phyloP scores from a whole-genome alignment of 2,329 filamentous ascomycete species.

The Cytospora paraplurivora region DNA sequence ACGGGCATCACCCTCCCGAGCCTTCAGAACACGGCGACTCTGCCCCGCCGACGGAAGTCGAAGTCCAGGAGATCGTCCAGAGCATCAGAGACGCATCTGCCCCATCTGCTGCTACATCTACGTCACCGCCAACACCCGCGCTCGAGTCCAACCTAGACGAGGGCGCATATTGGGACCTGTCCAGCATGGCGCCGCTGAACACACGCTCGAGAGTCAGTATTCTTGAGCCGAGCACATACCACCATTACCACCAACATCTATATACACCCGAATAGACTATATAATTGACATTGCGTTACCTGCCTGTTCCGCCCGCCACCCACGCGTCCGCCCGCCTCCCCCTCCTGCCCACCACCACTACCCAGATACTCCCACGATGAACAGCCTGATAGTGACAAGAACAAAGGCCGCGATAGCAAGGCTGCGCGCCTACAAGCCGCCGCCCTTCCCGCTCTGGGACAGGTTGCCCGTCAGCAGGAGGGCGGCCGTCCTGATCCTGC shows the following conservation, averaged over 20 bases:
- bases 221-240: slow-evolving; percentile 10
- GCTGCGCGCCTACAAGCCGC: slow-evolving; percentile 62
- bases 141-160: slow-evolving; percentile 34
- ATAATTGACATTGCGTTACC: not conserved
- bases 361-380: slow-evolving; percentile 22
- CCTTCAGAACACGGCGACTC: slow-evolving; percentile 9
- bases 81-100: slow-evolving; percentile 31
- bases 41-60: slow-evolving; percentile 23
- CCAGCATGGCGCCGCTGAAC: slow-evolving; percentile 60
- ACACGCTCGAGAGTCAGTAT: slow-evolving; percentile 55
- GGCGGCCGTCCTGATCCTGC: slow-evolving; percentile 83
- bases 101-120: slow-evolving; percentile 11
- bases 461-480: slow-evolving; percentile 64
- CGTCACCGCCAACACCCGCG: slow-evolving; percentile 14
- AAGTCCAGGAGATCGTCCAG: slow-evolving; percentile 31
- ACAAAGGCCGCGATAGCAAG: slow-evolving; percentile 60
- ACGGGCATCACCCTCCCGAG: slow-evolving; percentile 14
- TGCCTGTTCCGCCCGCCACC: not conserved
- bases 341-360: slow-evolving; percentile 6
- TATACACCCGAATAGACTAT: not conserved
- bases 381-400: slow-evolving; percentile 36
- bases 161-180: slow-evolving; percentile 59
- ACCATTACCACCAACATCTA: not conserved
- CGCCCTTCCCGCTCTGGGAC: slow-evolving; percentile 64
- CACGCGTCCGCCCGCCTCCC: not conserved